Percentiles rank a stretch among this genome's conserved stretches.
Conservation (phyloP, 1,284 basidiomycete genomes). For the Ustilago loliicola region DNA sequence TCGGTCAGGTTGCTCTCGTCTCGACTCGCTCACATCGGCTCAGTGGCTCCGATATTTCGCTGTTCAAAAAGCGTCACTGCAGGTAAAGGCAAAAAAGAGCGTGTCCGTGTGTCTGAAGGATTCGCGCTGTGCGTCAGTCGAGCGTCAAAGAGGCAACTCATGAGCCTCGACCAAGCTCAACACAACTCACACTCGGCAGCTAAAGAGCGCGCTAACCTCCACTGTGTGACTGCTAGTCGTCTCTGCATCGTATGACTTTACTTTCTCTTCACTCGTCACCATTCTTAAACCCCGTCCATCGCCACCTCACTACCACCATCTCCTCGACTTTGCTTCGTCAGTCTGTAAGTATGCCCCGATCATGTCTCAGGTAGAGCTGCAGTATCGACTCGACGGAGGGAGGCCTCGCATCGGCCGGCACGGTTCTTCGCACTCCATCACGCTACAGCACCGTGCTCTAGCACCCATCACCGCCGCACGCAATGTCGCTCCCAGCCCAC, state of each 20-base stretch:
- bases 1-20: not conserved
- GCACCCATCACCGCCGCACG: not conserved
- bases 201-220: slow-evolving; percentile 1
- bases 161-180: not conserved
- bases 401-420: not conserved
- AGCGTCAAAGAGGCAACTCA: not conserved
- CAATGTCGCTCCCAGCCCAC: not conserved
- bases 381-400: not conserved
- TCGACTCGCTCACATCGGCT: slow-evolving; percentile 5
- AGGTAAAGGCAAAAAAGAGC: not conserved
- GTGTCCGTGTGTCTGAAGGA: not conserved
- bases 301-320: not conserved
- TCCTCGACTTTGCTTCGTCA: not conserved
- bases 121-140: slow-evolving; percentile 9
- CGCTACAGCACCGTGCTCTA: not conserved
- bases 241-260: not conserved
- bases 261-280: not conserved
- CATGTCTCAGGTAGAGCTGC: no score
- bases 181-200: not conserved
- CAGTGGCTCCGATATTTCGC: slow-evolving; percentile 2
- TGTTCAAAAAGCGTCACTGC: not conserved
- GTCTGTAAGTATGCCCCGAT: not conserved
- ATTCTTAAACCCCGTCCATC: not conserved
- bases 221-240: not conserved
- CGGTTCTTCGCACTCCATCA: not conserved